Percentiles rank a stretch among this genome's conserved stretches.
These are phyloP conservation scores for Hypoxylon sp. DNA, from an alignment of 2,329 filamentous ascomycete species.

Conservation along the genomic window DNA sequence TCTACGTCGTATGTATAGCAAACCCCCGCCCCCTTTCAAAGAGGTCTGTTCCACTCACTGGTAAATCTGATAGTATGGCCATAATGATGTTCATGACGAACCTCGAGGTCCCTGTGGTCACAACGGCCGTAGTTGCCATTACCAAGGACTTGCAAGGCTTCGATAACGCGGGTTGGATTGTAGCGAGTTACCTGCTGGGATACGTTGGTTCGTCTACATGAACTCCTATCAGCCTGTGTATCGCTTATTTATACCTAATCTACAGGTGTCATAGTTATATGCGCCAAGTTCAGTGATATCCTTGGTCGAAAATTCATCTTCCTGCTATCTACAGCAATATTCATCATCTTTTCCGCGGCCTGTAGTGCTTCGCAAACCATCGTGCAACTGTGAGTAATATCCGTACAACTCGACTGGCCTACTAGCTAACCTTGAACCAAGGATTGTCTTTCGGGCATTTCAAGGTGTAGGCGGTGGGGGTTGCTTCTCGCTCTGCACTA, in stretches of 20 bases:
- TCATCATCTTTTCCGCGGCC: slow-evolving; percentile 9
- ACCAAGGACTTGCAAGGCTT: slow-evolving; percentile 38
- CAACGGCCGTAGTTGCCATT: slow-evolving; percentile 43
- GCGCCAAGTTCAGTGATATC: slow-evolving; percentile 15
- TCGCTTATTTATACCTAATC: not conserved
- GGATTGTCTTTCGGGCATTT: slow-evolving; percentile 33
- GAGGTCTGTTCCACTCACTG: not conserved
- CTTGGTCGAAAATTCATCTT: slow-evolving; percentile 11
- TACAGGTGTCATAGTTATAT: slow-evolving; percentile 31
- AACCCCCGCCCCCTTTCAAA: slow-evolving; percentile 10
- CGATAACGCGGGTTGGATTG: slow-evolving; percentile 36
- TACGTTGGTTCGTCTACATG: slow-evolving; percentile 29
- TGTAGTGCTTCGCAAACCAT: slow-evolving; percentile 7
- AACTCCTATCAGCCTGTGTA: no score
- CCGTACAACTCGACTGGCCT: not conserved
- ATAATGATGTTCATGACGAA: slow-evolving; percentile 46
- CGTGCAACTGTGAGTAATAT: not conserved
- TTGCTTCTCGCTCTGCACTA: slow-evolving; percentile 20
- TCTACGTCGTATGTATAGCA: slow-evolving; percentile 18
- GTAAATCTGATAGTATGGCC: slow-evolving; percentile 25
- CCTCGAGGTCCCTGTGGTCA: slow-evolving; percentile 42
- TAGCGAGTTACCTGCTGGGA: slow-evolving; percentile 44
- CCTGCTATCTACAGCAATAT: not conserved
- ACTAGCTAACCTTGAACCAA: not conserved
- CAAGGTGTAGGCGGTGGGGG: slow-evolving; percentile 41